Conservation (phyloP, 2,329 filamentous ascomycete genomes). For the Zelopaecilomyces penicillatus region DNA sequence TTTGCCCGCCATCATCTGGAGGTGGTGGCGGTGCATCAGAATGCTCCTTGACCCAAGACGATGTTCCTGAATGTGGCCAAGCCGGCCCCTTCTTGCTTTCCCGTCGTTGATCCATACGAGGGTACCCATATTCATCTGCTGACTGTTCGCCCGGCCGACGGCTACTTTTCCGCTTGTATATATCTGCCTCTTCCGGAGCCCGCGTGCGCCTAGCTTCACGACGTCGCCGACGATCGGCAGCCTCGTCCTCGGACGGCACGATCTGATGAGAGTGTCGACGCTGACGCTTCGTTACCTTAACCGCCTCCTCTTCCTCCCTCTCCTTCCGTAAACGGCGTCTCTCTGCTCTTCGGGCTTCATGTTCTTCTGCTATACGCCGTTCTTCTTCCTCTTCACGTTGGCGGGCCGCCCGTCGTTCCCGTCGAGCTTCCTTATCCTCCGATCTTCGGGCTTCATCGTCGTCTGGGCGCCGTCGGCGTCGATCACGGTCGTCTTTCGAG, state of each 20-base stretch:
- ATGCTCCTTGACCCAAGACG: constrained; percentile 59
- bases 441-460: constrained; percentile 43
- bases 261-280: constrained; percentile 39
- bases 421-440: constrained; percentile 51
- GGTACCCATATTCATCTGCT: constrained; percentile 37
- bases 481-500: constrained; percentile 49
- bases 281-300: constrained; percentile 37
- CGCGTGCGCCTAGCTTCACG: constrained; percentile 44
- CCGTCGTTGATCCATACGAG: constrained; percentile 27
- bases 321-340: constrained; percentile 39
- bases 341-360: constrained; percentile 41
- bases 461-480: constrained; percentile 46
- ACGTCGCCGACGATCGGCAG: constrained; percentile 45
- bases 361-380: constrained; percentile 39
- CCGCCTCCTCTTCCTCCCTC: constrained; percentile 38
- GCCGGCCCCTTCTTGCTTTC: constrained; percentile 29
- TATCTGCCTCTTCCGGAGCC: constrained; percentile 30
- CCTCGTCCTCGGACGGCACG: constrained; percentile 39
- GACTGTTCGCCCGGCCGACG: constrained; percentile 34
- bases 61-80: constrained; percentile 57
- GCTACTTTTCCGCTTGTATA: constrained; percentile 25
- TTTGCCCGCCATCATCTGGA: constrained; percentile 32
- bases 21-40: constrained; percentile 50
- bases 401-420: constrained; percentile 43
- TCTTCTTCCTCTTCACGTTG: constrained; percentile 39